Conservation (phyloP, 2,329 filamentous ascomycete species). For the Diplocarpon mali region DNA sequence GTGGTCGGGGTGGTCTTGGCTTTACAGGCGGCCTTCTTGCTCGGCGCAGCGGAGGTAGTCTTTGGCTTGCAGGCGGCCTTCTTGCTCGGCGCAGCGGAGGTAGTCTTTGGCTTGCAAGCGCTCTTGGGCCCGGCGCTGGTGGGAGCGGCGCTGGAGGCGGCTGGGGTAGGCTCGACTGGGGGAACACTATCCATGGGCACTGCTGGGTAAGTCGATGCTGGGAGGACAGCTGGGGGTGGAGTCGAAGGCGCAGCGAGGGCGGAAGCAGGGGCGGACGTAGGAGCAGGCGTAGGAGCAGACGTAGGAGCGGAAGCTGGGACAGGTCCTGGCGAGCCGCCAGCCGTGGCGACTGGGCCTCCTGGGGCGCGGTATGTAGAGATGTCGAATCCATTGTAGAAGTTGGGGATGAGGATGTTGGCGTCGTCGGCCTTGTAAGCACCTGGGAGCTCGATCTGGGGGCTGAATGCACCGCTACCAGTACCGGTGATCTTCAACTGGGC, state of each 20-base stretch:
- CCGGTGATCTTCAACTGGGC: conserved; percentile 21
- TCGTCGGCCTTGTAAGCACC: conserved; percentile 17
- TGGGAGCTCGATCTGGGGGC: conserved; percentile 17
- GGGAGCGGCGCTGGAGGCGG: no score
- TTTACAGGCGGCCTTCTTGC: not conserved
- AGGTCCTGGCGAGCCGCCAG: not conserved
- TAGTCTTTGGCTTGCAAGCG: not conserved
- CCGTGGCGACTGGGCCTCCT: conserved; percentile 16
- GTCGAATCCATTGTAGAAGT: conserved; percentile 18
- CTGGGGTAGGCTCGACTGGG: no score
- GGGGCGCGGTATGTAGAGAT: conserved; percentile 16
- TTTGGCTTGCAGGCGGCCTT: not conserved
- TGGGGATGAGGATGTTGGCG: conserved; percentile 17
- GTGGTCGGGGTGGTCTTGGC: not conserved
- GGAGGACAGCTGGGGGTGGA: no score
- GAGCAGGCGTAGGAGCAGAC: no score
- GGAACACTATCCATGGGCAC: no score
- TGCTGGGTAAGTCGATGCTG: no score
- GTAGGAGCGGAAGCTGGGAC: no score
- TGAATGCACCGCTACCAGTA: conserved; percentile 16
- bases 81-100: not conserved
- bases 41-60: not conserved
- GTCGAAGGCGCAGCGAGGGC: no score
- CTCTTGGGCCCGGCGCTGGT: no score
- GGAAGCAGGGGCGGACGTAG: no score